Evolutionary conservation across 1,139 yeast genomes (phyloP), one percentile per base, ranked within the genome.

Genomic region (Kazachstania sp.): DNA sequence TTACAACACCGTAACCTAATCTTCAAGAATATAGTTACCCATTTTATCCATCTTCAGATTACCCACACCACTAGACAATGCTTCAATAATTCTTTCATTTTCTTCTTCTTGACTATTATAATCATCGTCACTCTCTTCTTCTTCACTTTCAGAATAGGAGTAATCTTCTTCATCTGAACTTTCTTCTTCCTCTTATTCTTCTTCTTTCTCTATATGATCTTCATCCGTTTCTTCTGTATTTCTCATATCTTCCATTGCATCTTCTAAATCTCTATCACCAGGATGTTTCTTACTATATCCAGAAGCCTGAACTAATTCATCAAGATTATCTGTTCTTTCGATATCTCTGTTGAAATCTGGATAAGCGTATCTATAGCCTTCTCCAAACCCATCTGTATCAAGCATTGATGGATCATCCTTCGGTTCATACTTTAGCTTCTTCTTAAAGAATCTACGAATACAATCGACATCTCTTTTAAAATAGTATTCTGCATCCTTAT

Each of bases 401-500:
- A 81, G 67, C 87, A 83, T 82, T 5, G 81, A 72, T 3, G 77
- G 55, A 58, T 83, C 88, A 49, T 71, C 70, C 45, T 65, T 72
- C 4, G 95, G 95, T 12, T 71, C 73, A 59, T 86, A 94, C 53
- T 79, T 78, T 58, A 92, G 77, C 65, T 86, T 85, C 65, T 80
- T 81, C 53, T 74, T 81, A 68, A 92, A 92, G 61, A 90, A 94
- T 43, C 81, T 75, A 53, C 88, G 74, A 50, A 92, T 81, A 61
- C 97, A 90, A 50, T 86, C 84, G 23, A 92, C 95, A 68, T 92
- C 99, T 68, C 98, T 77, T 56, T 86, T 81, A 64, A 92, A 92
- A 64, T 86, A 90, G 49, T 75, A 76, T 54, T 82, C 82, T 12
- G 98, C 97, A 61, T 92, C 96, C 3, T 72, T 74, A 64, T 92